phyloP scores from a whole-genome alignment of 768 basidiomycete species.

The Phylloporus sp. region DNA sequence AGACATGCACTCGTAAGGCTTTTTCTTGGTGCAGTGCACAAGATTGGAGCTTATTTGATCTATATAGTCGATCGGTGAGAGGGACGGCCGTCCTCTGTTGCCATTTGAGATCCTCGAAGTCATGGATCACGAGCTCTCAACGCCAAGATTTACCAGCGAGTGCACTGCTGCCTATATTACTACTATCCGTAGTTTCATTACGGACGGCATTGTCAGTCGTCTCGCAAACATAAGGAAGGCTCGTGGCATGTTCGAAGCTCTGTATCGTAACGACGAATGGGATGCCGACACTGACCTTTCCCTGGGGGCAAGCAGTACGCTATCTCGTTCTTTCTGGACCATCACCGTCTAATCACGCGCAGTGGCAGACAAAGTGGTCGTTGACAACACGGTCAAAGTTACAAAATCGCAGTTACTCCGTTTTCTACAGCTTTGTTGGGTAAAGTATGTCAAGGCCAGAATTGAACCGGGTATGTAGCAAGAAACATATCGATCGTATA shows the following conservation, averaged over 20 bases:
- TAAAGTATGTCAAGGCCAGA: constrained; percentile 89
- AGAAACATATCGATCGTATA: neutral
- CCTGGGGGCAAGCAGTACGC: constrained; percentile 68
- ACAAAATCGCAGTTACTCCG: constrained; percentile 72
- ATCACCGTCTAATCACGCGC: constrained; percentile 1
- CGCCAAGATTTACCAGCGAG: constrained; percentile 58
- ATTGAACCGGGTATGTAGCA: constrained; percentile 79
- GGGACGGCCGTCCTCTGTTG: constrained; percentile 61
- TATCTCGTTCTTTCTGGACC: neutral
- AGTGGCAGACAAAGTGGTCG: constrained; percentile 68
- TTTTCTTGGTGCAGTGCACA: neutral
- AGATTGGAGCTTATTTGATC: constrained; percentile 5
- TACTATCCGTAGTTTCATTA: constrained; percentile 68
- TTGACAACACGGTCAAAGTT: constrained; percentile 90
- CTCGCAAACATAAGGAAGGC: constrained; percentile 65
- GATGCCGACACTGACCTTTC: constrained; percentile 73
- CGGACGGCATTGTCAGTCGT: constrained; percentile 57
- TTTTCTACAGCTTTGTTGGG: constrained; percentile 88
- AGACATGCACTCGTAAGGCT: constrained; percentile 68
- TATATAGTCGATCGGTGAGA: constrained; percentile 57
- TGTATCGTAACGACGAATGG: constrained; percentile 72
- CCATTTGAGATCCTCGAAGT: constrained; percentile 85
- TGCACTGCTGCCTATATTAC: constrained; percentile 70
- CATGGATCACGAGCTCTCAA: constrained; percentile 57
- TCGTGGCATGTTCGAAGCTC: constrained; percentile 81